A percentile compares a stretch with the other conserved stretches of the same genome.
phyloP scores from a whole-genome alignment of 2,329 filamentous ascomycete species.

The Pyricularia grisea region DNA sequence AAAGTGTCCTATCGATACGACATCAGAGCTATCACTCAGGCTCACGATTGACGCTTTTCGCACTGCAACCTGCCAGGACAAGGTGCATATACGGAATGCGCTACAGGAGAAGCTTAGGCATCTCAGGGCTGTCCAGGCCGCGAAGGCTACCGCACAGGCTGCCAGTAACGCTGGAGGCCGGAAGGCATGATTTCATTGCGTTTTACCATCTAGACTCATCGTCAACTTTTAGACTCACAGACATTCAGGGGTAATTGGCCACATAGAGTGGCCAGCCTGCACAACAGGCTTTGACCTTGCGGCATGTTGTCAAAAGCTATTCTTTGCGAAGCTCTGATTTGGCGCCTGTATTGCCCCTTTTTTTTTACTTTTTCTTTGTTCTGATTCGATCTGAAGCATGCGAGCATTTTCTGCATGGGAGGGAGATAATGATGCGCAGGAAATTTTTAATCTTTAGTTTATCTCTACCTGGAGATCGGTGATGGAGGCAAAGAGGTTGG shows the following conservation, averaged over 20 bases:
- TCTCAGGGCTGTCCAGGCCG: conserved; percentile 6
- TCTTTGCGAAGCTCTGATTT: neutral
- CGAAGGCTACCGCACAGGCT: neutral
- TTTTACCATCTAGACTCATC: neutral
- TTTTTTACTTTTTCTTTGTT: neutral
- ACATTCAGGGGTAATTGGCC: neutral
- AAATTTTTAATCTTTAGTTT: neutral
- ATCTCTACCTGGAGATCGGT: neutral
- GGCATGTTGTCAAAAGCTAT: neutral
- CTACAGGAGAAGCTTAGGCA: conserved; percentile 5
- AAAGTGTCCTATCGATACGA: neutral
- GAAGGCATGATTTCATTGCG: neutral
- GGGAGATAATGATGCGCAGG: neutral
- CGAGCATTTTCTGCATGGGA: neutral
- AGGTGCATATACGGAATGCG: neutral
- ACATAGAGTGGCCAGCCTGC: neutral
- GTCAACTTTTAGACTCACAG: neutral
- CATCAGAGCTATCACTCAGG: conserved; percentile 16
- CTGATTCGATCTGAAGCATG: neutral
- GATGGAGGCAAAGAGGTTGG: neutral
- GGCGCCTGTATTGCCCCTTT: neutral
- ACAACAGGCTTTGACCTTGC: neutral
- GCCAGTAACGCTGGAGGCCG: neutral
- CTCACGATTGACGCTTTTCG: conserved; percentile 19
- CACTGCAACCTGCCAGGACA: neutral